Conservation (phyloP, 768 basidiomycete genomes). For the Tubosaeta sp. region DNA sequence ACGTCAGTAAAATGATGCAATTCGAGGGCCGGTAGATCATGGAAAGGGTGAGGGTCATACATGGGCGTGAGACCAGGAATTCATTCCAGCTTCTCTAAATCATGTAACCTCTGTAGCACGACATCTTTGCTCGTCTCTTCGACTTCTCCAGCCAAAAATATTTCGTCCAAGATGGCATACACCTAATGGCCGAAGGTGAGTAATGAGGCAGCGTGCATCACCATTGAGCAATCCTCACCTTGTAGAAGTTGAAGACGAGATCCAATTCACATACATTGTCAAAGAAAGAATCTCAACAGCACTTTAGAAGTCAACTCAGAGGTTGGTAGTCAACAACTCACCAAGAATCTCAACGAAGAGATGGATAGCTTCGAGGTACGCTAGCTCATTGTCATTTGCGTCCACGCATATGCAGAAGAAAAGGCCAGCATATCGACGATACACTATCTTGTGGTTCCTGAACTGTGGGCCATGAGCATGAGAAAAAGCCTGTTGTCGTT, state of each 20-base stretch:
- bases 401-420: slow-evolving; percentile 99
- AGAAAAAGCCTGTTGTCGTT: neutral
- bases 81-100: slow-evolving; percentile 89
- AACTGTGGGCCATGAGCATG: slow-evolving; percentile 51
- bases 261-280: slow-evolving; percentile 99
- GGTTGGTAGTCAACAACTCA: slow-evolving; percentile 34
- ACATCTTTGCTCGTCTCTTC: slow-evolving; percentile 99
- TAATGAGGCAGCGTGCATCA: slow-evolving; percentile 3
- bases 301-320: neutral
- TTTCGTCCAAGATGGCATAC: slow-evolving; percentile 96
- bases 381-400: slow-evolving; percentile 96
- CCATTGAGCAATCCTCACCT: slow-evolving; percentile 42
- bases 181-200: slow-evolving; percentile 47
- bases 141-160: slow-evolving; percentile 96
- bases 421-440: slow-evolving; percentile 93
- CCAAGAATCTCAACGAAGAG: slow-evolving; percentile 97
- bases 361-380: slow-evolving; percentile 96
- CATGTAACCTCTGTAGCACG: slow-evolving; percentile 84
- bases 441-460: slow-evolving; percentile 96
- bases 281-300: slow-evolving; percentile 82
- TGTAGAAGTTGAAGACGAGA: slow-evolving; percentile 98
- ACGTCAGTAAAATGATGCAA: slow-evolving; percentile 10
- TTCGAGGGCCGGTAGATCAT: slow-evolving; percentile 5
- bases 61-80: neutral
- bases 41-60: slow-evolving; percentile 8